Conservation (phyloP, 495 filamentous ascomycete species). For the Penicillium manginii region DNA sequence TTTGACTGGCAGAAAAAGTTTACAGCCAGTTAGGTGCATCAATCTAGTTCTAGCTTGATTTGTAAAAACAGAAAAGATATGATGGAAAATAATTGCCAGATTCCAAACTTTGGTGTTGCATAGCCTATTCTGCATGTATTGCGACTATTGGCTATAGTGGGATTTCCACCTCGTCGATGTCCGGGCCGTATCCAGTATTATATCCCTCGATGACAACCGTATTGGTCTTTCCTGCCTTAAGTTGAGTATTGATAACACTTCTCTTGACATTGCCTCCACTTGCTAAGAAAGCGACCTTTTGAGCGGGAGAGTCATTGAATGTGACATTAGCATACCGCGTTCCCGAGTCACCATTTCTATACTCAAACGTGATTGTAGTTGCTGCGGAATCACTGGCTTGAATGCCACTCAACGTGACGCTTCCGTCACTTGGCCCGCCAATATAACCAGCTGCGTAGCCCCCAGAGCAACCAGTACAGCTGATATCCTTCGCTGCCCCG, state of each 20-base stretch:
- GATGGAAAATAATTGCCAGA: not conserved
- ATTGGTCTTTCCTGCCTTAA: not conserved
- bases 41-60: no score
- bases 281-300: not conserved
- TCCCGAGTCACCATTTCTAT: slow-evolving; percentile 2
- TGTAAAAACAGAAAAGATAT: not conserved
- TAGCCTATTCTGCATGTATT: not conserved
- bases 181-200: slow-evolving; percentile 5
- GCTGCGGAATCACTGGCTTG: not conserved
- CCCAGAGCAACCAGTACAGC: not conserved
- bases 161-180: not conserved
- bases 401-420: not conserved
- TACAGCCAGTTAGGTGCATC: no score
- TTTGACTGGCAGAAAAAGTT: no score
- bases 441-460: not conserved
- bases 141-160: not conserved
- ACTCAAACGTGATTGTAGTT: not conserved
- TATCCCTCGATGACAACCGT: slow-evolving; percentile 2
- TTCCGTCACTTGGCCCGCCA: not conserved
- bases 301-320: slow-evolving; percentile 1
- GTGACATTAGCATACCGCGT: slow-evolving; percentile 1
- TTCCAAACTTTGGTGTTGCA: not conserved
- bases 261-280: not conserved
- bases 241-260: not conserved
- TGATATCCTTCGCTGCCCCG: not conserved